phyloP scores from a whole-genome alignment of 495 filamentous ascomycete species.

The Penicillium ochrochloron region DNA sequence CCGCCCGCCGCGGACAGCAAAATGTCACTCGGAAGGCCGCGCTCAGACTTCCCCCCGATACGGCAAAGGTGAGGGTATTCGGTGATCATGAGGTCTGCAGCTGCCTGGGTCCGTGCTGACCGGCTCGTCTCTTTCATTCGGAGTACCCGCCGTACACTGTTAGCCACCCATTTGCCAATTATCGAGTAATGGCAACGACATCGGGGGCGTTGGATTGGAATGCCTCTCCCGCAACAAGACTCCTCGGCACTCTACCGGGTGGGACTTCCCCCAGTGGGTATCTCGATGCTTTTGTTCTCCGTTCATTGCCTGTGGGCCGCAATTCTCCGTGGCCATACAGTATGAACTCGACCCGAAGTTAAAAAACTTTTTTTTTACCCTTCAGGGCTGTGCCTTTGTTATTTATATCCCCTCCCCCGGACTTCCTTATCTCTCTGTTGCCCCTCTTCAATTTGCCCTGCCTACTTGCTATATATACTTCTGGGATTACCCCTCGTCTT shows the following conservation, averaged over 20 bases:
- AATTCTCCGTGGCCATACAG: slow-evolving; percentile 10
- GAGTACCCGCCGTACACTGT: slow-evolving; percentile 9
- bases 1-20: background rate
- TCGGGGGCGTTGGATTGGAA: slow-evolving; percentile 7
- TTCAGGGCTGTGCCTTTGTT: slow-evolving; percentile 16
- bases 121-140: slow-evolving; percentile 11
- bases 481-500: slow-evolving; percentile 14
- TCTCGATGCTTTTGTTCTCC: slow-evolving; percentile 7
- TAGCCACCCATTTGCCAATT: slow-evolving; percentile 22
- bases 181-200: slow-evolving; percentile 34
- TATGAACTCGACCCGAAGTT: background rate
- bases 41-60: slow-evolving; percentile 19
- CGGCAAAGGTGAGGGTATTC: slow-evolving; percentile 30
- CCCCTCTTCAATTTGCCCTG: background rate
- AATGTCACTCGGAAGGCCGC: background rate
- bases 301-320: slow-evolving; percentile 11
- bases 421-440: slow-evolving; percentile 27
- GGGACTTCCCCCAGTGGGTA: slow-evolving; percentile 22
- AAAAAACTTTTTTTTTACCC: slow-evolving; percentile 9
- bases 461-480: slow-evolving; percentile 9
- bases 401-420: slow-evolving; percentile 33
- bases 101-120: slow-evolving; percentile 10
- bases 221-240: background rate
- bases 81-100: slow-evolving; percentile 14
- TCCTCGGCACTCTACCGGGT: slow-evolving; percentile 14